phyloP scores from a whole-genome alignment of 805 yeast genomes.

The Monosporozyma solicola region DNA sequence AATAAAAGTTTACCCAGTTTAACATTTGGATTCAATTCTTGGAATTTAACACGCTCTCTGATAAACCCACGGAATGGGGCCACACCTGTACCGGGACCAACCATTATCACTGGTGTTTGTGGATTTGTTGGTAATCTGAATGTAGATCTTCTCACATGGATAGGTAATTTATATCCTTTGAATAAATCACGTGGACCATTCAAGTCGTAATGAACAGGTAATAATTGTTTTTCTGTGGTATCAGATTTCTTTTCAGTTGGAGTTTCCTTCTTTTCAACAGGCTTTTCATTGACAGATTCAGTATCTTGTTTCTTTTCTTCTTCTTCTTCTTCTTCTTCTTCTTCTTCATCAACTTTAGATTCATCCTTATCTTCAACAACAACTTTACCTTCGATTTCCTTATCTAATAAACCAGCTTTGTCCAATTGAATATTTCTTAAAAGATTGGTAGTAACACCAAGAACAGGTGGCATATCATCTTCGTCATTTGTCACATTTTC shows the following conservation, averaged over 20 bases:
- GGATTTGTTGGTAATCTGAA: constrained; percentile 90
- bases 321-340: too few species aligned
- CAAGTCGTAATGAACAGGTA: constrained; percentile 54
- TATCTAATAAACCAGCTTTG: background rate
- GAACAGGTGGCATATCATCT: constrained; percentile 20
- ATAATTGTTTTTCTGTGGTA: constrained; percentile 9
- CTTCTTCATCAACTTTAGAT: background rate
- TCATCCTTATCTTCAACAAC: background rate
- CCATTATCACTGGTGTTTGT: constrained; percentile 76
- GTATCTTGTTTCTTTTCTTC: background rate
- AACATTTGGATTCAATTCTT: constrained; percentile 26
- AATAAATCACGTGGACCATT: constrained; percentile 68
- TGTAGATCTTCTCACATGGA: constrained; percentile 89
- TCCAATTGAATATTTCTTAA: constrained; percentile 57
- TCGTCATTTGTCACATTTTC: constrained; percentile 43
- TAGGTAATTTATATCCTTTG: constrained; percentile 55
- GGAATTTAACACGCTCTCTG: constrained; percentile 65
- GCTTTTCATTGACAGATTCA: background rate
- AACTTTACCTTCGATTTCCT: background rate
- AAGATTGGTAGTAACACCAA: constrained; percentile 87
- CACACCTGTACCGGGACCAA: constrained; percentile 98
- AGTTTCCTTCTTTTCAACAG: background rate
- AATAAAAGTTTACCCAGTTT: constrained; percentile 65
- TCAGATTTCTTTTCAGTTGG: background rate
- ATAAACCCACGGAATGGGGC: constrained; percentile 96